A percentile compares a stretch with the other conserved stretches of the same genome.
phyloP scores from a whole-genome alignment of 1,284 basidiomycete species.

The Coniferiporia weirii region DNA sequence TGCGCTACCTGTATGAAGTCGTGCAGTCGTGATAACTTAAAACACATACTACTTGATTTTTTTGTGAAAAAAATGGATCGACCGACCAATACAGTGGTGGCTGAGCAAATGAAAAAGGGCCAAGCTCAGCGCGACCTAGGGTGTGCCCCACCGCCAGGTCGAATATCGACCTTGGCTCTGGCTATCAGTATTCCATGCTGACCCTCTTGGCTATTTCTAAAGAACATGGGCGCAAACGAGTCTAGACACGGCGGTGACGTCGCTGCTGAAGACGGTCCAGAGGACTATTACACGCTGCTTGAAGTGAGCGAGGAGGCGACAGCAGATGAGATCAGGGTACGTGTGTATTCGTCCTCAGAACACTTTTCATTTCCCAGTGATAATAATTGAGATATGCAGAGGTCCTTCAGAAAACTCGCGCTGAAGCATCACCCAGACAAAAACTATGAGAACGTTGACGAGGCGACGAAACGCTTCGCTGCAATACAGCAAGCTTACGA shows the following conservation, averaged over 20 bases:
- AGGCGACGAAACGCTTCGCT: slow-evolving; percentile 85
- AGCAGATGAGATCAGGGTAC: slow-evolving; percentile 83
- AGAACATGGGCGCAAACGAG: slow-evolving; percentile 62
- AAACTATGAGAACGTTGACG: slow-evolving; percentile 78
- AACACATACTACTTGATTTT: too few relatives aligned
- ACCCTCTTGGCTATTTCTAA: not conserved
- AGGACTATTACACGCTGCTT: slow-evolving; percentile 79
- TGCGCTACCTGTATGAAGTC: not conserved
- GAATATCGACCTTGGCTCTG: not conserved
- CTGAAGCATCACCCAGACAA: slow-evolving; percentile 89
- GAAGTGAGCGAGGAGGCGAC: slow-evolving; percentile 77
- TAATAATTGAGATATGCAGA: slow-evolving; percentile 35
- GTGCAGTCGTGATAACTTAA: not conserved
- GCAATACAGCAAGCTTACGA: slow-evolving; percentile 93
- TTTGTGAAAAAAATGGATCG: not conserved
- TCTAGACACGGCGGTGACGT: slow-evolving; percentile 40
- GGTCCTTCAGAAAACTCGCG: slow-evolving; percentile 78
- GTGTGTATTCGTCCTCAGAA: slow-evolving; percentile 20
- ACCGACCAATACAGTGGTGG: too few relatives aligned
- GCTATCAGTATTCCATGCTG: not conserved
- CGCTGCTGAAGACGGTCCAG: slow-evolving; percentile 29
- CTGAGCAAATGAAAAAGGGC: too few relatives aligned
- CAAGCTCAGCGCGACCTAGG: too few relatives aligned
- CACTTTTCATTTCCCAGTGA: slow-evolving; percentile 8
- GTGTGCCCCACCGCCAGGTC: too few relatives aligned